Evolutionary conservation across 2,329 filamentous ascomycete genomes (phyloP), one percentile per base, ranked within the genome.

Genomic region (Claviceps africana): DNA sequence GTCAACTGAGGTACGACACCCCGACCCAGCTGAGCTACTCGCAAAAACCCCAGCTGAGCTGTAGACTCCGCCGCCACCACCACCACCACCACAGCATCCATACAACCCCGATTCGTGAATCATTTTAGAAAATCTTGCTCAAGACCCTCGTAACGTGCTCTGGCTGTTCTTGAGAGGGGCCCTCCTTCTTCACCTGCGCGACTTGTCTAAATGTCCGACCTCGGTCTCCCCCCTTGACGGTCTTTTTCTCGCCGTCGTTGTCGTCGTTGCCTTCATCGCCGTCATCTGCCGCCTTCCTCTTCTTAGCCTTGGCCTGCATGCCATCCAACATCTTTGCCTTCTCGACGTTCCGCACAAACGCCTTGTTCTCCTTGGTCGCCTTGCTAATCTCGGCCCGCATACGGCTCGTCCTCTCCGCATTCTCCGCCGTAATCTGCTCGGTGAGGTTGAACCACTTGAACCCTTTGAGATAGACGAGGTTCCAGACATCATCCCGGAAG

Each of bases 401-500:
- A 60, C 86, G 77, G 60, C 82, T 85, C 51, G 82, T 77, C 53
- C 87, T 72, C 68, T 91, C 87, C 5, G 87, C 86, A 64, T 90
- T 88, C 72, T 94, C 88, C 30, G 83, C 78, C 42, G 85, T 77
- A 58, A 91, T 89, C 69, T 90, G 85, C 65, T 87, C 84, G 53
- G 85, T 88, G 56, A 83, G 67, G 60, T 82, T 74, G 56, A 77
- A 72, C 88, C 88, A 94, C 67, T 91, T 93, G 71, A 93, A 91
- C 1, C 86, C 86, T 56, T 80, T 84, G 56, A 94, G 70, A 62
- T 94, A 94, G 55, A 86, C 77, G 56, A 93, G 71, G 60, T 85
- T 90, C 88, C 88, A 94, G 45, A 94, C 77, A 65, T 94, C 88
- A 64, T 94, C 88, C 60, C 86, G 81, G 70, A 91, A 94, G 64